Conservation (phyloP, 2,329 filamentous ascomycete genomes). For the Coniochaeta sp. region DNA sequence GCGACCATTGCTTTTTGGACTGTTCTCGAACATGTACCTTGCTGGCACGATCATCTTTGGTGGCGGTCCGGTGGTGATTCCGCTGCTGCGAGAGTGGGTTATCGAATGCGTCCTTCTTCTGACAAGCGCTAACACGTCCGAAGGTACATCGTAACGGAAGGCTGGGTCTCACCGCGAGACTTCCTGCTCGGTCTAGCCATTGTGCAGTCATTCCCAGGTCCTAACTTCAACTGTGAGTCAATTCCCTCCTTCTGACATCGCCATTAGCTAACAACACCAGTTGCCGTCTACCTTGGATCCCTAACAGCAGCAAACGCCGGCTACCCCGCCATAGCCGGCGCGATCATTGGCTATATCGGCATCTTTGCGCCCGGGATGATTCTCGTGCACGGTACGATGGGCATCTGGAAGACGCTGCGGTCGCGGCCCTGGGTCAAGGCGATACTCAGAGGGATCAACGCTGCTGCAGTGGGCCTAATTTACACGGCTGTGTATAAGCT, state of each 20-base stretch:
- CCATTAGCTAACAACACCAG: not conserved
- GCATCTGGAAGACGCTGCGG: constrained; percentile 46
- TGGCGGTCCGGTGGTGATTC: constrained; percentile 58
- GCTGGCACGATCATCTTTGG: constrained; percentile 64
- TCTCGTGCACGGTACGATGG: constrained; percentile 42
- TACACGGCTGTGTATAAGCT: constrained; percentile 58
- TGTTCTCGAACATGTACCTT: constrained; percentile 68
- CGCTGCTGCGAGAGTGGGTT: constrained; percentile 43
- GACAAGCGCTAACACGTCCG: not conserved
- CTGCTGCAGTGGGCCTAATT: constrained; percentile 51
- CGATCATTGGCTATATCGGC: constrained; percentile 41
- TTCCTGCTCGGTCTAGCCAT: constrained; percentile 67
- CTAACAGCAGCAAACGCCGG: constrained; percentile 35
- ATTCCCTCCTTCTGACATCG: not conserved
- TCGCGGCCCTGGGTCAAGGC: constrained; percentile 37
- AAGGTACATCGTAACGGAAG: constrained; percentile 52
- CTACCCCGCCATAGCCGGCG: constrained; percentile 32
- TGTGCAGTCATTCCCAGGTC: constrained; percentile 57
- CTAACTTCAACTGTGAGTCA: constrained; percentile 21
- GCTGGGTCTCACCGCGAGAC: constrained; percentile 63
- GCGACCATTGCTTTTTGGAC: constrained; percentile 41
- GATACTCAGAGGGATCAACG: constrained; percentile 48
- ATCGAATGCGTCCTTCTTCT: not conserved
- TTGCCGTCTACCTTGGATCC: constrained; percentile 49
- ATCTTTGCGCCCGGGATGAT: constrained; percentile 45